Evolutionary conservation across 768 basidiomycete species (phyloP).

Genomic region (Russula abietina): DNA sequence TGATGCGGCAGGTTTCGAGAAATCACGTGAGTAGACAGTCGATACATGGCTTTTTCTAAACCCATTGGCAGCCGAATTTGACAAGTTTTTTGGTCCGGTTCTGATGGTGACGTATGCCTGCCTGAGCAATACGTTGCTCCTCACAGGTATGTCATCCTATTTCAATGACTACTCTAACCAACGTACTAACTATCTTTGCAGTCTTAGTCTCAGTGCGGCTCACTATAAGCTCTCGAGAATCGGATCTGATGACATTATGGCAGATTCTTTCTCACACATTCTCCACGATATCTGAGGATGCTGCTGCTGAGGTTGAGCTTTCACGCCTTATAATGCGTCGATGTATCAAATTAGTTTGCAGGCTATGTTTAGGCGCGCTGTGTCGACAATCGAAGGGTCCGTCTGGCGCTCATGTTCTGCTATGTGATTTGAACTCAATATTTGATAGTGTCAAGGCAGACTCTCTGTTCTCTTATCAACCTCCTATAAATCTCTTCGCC

Average conservation of each 20-base stretch:
- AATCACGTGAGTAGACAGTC: constrained; percentile 52
- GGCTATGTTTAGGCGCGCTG: constrained; percentile 94
- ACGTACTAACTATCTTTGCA: constrained; percentile 11
- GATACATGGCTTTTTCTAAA: constrained; percentile 12
- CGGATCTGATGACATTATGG: background rate
- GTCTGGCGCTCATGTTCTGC: constrained; percentile 5
- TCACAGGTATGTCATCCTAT: constrained; percentile 60
- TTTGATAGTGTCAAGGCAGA: constrained; percentile 74
- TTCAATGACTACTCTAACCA: background rate
- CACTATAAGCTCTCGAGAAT: background rate
- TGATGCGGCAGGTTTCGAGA: constrained; percentile 84
- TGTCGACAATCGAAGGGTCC: constrained; percentile 90
- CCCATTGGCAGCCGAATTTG: constrained; percentile 54
- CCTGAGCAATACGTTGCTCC: constrained; percentile 83
- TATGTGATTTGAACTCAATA: background rate
- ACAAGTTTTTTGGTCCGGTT: constrained; percentile 84
- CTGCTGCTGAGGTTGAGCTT: constrained; percentile 70
- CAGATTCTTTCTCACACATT: constrained; percentile 96
- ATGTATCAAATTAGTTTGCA: constrained; percentile 30
- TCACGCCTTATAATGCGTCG: background rate
- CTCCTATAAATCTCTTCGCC: constrained; percentile 87
- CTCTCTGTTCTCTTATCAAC: constrained; percentile 88
- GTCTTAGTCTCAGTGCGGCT: constrained; percentile 14
- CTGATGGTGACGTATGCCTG: constrained; percentile 89
- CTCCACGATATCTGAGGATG: constrained; percentile 87